These are phyloP conservation scores for Porogramme epimiltina DNA, from an alignment of 1,284 basidiomycete genomes.

Conservation along the genomic window DNA sequence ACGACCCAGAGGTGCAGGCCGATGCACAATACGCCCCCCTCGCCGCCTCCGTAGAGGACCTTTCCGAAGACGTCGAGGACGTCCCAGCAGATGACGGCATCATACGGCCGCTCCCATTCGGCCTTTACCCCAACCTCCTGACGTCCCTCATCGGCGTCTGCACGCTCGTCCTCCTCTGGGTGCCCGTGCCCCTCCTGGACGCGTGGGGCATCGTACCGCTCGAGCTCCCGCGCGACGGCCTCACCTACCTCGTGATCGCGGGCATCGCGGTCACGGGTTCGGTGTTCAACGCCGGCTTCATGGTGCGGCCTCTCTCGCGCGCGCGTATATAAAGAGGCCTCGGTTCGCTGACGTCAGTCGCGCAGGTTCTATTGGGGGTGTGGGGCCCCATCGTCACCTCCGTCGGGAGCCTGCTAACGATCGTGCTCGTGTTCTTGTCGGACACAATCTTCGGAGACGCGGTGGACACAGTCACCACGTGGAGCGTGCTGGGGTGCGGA, in stretches of 20 bases:
- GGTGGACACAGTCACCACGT: constrained; percentile 55
- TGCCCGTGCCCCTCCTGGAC: constrained; percentile 72
- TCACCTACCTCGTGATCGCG: constrained; percentile 49
- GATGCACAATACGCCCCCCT: constrained; percentile 49
- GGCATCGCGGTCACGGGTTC: constrained; percentile 70
- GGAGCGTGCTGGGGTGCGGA: constrained; percentile 67
- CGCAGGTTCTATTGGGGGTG: constrained; percentile 70
- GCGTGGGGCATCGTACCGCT: constrained; percentile 60
- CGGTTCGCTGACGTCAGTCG: no score
- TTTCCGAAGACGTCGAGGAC: constrained; percentile 24
- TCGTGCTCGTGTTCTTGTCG: constrained; percentile 76
- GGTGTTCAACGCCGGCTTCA: constrained; percentile 75
- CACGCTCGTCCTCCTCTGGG: constrained; percentile 69
- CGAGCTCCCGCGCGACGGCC: constrained; percentile 50
- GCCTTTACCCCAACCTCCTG: constrained; percentile 75
- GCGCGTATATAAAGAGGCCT: constrained; percentile 7
- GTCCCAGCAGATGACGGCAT: constrained; percentile 34
- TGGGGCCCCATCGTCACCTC: constrained; percentile 89
- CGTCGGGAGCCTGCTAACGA: constrained; percentile 82
- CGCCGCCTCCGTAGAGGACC: constrained; percentile 26
- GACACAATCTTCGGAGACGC: constrained; percentile 69
- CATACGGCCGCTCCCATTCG: constrained; percentile 67
- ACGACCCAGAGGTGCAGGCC: constrained; percentile 43
- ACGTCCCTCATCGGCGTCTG: constrained; percentile 69
- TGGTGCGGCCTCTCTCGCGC: constrained; percentile 47